These are phyloP conservation scores for Trichoderma atroviride DNA, from an alignment of 2,329 filamentous ascomycete genomes.

Conservation along the genomic window DNA sequence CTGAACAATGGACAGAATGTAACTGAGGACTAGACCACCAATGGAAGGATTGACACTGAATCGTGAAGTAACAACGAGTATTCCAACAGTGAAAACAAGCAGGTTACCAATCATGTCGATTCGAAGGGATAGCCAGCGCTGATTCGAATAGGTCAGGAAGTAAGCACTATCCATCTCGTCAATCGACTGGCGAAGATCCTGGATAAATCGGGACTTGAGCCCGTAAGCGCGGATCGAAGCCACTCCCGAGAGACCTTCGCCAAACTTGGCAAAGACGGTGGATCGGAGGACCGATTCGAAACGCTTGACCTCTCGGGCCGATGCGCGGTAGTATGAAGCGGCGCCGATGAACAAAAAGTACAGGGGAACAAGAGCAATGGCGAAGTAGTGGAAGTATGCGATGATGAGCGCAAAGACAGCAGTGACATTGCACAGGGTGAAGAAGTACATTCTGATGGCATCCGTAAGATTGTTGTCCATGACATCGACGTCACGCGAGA, in stretches of 20 bases:
- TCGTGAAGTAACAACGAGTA: slow-evolving; percentile 87
- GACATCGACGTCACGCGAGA: slow-evolving; percentile 91
- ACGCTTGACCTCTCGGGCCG: slow-evolving; percentile 90
- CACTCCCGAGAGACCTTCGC: slow-evolving; percentile 82
- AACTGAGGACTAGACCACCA: slow-evolving; percentile 84
- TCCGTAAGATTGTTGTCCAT: slow-evolving; percentile 94
- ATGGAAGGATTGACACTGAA: slow-evolving; percentile 85
- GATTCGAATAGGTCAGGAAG: slow-evolving; percentile 92
- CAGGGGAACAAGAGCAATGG: slow-evolving; percentile 63
- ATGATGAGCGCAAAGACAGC: slow-evolving; percentile 89
- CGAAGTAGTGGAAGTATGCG: slow-evolving; percentile 91
- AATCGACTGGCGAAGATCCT: slow-evolving; percentile 70
- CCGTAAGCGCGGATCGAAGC: slow-evolving; percentile 90
- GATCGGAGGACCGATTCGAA: slow-evolving; percentile 90
- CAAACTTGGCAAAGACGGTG: slow-evolving; percentile 85
- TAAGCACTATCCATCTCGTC: slow-evolving; percentile 95
- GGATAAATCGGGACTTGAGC: slow-evolving; percentile 72
- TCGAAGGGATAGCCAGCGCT: slow-evolving; percentile 86
- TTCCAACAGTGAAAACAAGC: slow-evolving; percentile 84
- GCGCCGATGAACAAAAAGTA: slow-evolving; percentile 79
- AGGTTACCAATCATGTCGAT: slow-evolving; percentile 82
- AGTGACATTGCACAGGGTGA: slow-evolving; percentile 80
- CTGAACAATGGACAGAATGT: slow-evolving; percentile 90
- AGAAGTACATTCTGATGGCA: slow-evolving; percentile 87
- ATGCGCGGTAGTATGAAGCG: slow-evolving; percentile 84